Base-by-base conservation (phyloP, 495 filamentous ascomycete species). In the Aspergillus carlsbadensis region DNA sequence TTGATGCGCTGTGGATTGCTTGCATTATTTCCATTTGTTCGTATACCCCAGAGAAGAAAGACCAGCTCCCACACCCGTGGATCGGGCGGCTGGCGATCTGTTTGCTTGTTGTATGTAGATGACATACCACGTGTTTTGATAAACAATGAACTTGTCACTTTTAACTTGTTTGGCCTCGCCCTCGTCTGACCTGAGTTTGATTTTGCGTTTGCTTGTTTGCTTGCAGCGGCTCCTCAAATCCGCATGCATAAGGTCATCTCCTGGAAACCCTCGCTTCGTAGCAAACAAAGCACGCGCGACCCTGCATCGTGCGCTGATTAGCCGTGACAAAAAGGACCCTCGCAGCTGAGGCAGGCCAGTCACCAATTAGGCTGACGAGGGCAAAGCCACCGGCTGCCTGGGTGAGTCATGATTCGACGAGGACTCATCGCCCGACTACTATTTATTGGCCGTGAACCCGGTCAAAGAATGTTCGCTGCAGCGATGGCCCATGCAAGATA, bases 1-100 rank as follows among this genome's bases (percentile, higher is more conserved):
- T 24, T 22, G 41, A 43, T 29, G 42, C 44, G 43, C 26, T 47
- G 43, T 31, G 26, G 44, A 47, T 47, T n/a, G 29, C 26, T 34
- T n/a, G 2, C 22, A 22, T 53, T 53, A 5, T 36, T 41, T 15
- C 35, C 14, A 8, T 31, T 14, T 33, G 41, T 45, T 45, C 14
- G 14, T 40, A 31, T 56, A 48, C 44, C 43, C 53, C 44, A 37
- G 34, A 39, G 52, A 41, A 39, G 52, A 29, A 29, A 29, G 26
- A 29, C 4, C 3, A 29, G 26, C 8, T 21, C 41, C 44, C 35
- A 40, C 34, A 48, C 35, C 53, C 53, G 42, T 48, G 42, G 53
- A 47, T 56, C 42, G 20, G 51, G 36, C 36, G 22, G 44, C 22
- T 34, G 29, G 51, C 24, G 40, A 21, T 45, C 18, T 36, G 17